Conservation (phyloP, 306 rosid species). For the Acmispon strigosus region DNA sequence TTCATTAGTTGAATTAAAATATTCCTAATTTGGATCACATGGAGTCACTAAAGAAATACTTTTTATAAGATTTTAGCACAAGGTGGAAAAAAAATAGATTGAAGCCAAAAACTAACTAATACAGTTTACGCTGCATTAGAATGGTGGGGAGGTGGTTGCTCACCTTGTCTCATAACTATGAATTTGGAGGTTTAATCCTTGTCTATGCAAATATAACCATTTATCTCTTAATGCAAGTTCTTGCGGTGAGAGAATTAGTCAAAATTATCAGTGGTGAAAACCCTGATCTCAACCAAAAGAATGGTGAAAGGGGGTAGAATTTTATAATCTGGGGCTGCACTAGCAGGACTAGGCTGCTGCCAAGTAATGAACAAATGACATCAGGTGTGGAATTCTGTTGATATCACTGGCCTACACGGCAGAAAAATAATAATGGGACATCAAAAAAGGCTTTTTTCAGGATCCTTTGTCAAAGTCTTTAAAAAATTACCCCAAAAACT, state of each 20-base stretch:
- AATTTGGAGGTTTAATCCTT: too few relatives aligned
- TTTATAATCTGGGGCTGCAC: neutral
- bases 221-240: too few relatives aligned
- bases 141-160: neutral
- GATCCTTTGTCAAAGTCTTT: conserved; percentile 7
- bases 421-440: neutral
- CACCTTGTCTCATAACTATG: too few relatives aligned
- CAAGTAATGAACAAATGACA: conserved; percentile 12
- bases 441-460: conserved; percentile 11
- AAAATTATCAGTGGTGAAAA: too few relatives aligned
- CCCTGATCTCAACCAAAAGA: too few relatives aligned
- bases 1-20: neutral
- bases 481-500: neutral
- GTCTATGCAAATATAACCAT: too few relatives aligned
- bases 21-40: conserved; percentile 20
- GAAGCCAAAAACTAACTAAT: neutral
- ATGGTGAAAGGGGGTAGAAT: too few relatives aligned
- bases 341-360: neutral
- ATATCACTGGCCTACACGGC: conserved; percentile 8
- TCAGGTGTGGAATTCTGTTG: neutral
- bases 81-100: neutral
- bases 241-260: too few relatives aligned
- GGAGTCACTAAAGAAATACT: neutral
- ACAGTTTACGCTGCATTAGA: conserved; percentile 13
- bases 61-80: neutral